phyloP scores from a whole-genome alignment of 345 rosid species.

The Citrus hindsii region DNA sequence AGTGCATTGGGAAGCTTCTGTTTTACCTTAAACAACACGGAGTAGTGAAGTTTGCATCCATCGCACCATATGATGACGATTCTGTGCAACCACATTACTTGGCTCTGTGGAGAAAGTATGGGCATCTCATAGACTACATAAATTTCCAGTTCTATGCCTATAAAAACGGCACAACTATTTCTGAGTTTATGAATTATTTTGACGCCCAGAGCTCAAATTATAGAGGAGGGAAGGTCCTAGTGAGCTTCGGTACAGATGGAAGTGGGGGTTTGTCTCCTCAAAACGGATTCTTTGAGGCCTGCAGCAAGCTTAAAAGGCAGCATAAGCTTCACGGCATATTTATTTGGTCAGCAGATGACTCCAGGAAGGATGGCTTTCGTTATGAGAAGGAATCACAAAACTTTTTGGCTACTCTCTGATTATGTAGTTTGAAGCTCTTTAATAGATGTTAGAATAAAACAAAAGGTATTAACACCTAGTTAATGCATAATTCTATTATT shows the following conservation, averaged over 20 bases:
- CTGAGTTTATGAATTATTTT: constrained; percentile 38
- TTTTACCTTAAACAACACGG: constrained; percentile 26
- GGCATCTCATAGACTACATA: constrained; percentile 55
- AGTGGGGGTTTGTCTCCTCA: constrained; percentile 45
- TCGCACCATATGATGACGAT: constrained; percentile 48
- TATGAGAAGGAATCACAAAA: constrained; percentile 37
- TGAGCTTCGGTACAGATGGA: constrained; percentile 44
- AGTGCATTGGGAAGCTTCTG: constrained; percentile 50
- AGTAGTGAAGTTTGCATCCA: constrained; percentile 41
- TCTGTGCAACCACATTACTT: constrained; percentile 44
- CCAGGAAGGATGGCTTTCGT: constrained; percentile 38
- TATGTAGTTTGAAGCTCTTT: not conserved
- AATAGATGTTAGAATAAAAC: not conserved
- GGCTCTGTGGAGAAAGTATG: constrained; percentile 51
- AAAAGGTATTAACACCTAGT: not conserved
- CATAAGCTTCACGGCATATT: constrained; percentile 55
- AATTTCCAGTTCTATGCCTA: constrained; percentile 66
- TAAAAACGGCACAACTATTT: constrained; percentile 31
- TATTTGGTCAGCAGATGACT: constrained; percentile 60
- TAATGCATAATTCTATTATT: not conserved
- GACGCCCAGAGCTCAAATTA: constrained; percentile 39
- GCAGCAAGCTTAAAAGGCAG: constrained; percentile 21
- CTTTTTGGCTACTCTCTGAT: constrained; percentile 19
- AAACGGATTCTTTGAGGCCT: constrained; percentile 47
- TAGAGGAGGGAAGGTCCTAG: constrained; percentile 37